Base-by-base conservation (phyloP, 768 basidiomycete genomes). In the Tricholoma furcatifolium region DNA sequence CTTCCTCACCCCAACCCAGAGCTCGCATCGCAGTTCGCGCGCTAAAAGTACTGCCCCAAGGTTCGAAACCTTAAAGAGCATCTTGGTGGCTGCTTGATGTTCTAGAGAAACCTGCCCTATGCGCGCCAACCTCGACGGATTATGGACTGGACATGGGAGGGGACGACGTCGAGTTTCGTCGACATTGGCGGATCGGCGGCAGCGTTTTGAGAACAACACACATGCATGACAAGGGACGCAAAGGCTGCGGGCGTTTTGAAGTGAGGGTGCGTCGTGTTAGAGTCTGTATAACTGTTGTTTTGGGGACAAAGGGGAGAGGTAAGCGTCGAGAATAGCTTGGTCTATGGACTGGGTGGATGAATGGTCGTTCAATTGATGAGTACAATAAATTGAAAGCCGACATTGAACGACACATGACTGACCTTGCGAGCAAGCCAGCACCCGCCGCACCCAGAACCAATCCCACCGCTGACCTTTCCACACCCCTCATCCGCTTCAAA, bases 361-460 rank as follows among this genome's bases (percentile, higher is more conserved):
- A 64, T 96, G 93, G 58, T 35, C 42, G 43, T 27, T n/a, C n/a
- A n/a, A n/a, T n/a, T n/a, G n/a, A n/a, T n/a, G n/a, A n/a, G n/a
- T n/a, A n/a, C n/a, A n/a, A n/a, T n/a, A n/a, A n/a, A n/a, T n/a
- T n/a, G n/a, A n/a, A n/a, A 27, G 3, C 3, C 35, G 40, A 43
- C 20, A 6, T 12, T n/a, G n/a, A n/a, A n/a, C n/a, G n/a, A n/a
- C n/a, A n/a, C n/a, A 23, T 36, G 67, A n/a, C 66, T 9, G 47
- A 88, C 89, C 76, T 91, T 89, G 79, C 86, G 93, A 12, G 90
- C 65, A 50, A 81, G 81, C 85, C 91, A 89, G 91, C 85, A 43
- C 76, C 80, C 6, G 85, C 80, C 57, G 84, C 83, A n/a, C n/a
- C n/a, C n/a, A n/a, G n/a, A n/a, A 53, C 85, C 83, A 17, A 84